A percentile compares a stretch with the other conserved stretches of the same genome.
phyloP scores from a whole-genome alignment of 1,284 basidiomycete species.

The Cutaneotrichosporon spelunceum region DNA sequence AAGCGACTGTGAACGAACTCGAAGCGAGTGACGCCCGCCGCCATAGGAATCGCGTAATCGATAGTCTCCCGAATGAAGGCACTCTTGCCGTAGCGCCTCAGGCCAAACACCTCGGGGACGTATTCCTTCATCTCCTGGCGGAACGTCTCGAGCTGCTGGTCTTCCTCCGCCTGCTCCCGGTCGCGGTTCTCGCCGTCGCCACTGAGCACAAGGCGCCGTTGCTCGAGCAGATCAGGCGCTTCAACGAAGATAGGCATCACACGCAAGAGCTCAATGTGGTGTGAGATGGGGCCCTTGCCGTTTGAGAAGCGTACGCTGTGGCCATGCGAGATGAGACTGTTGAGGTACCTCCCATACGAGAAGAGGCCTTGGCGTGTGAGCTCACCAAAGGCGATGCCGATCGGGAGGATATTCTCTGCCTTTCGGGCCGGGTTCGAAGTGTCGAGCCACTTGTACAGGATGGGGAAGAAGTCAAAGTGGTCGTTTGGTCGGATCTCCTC shows the following conservation, averaged over 20 bases:
- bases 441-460: slow-evolving; percentile 81
- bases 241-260: slow-evolving; percentile 48
- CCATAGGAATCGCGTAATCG: slow-evolving; percentile 35
- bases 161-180: slow-evolving; percentile 37
- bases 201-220: slow-evolving; percentile 40
- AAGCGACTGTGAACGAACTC: slow-evolving; percentile 44
- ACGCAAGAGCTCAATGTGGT: slow-evolving; percentile 42
- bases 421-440: slow-evolving; percentile 62
- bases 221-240: slow-evolving; percentile 42
- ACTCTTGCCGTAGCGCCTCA: slow-evolving; percentile 32
- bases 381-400: slow-evolving; percentile 74
- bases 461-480: slow-evolving; percentile 43
- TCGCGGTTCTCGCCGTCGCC: slow-evolving; percentile 37
- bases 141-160: slow-evolving; percentile 29
- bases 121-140: slow-evolving; percentile 43
- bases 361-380: slow-evolving; percentile 72
- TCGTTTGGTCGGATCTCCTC: slow-evolving; percentile 25
- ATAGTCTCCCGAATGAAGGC: slow-evolving; percentile 28
- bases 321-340: slow-evolving; percentile 76
- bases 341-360: slow-evolving; percentile 78
- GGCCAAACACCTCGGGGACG: slow-evolving; percentile 46
- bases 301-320: slow-evolving; percentile 33
- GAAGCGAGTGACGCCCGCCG: slow-evolving; percentile 33
- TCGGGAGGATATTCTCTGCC: slow-evolving; percentile 59
- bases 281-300: slow-evolving; percentile 20